These are phyloP conservation scores for Nemania sp. DNA, from an alignment of 2,329 filamentous ascomycete species.

Conservation along the genomic window DNA sequence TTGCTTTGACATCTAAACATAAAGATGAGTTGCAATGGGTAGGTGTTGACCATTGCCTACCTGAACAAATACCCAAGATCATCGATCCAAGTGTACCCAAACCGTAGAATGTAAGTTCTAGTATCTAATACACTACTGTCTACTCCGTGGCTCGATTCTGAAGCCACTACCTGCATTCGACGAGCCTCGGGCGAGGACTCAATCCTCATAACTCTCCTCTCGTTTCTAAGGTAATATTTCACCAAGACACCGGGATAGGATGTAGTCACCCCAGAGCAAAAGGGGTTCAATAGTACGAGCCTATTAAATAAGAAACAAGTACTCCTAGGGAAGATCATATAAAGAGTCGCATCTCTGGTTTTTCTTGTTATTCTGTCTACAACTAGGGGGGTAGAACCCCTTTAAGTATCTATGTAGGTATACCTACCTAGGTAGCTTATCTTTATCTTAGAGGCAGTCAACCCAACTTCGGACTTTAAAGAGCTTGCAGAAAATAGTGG, in stretches of 20 bases:
- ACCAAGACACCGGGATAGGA: neutral
- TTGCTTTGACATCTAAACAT: too few relatives aligned
- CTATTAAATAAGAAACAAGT: neutral
- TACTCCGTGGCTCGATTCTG: too few relatives aligned
- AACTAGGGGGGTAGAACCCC: neutral
- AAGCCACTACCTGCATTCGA: too few relatives aligned
- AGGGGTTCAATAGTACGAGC: neutral
- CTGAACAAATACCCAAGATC: too few relatives aligned
- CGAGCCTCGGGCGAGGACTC: too few relatives aligned
- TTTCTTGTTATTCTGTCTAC: neutral
- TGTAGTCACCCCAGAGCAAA: neutral
- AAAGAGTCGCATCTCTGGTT: neutral
- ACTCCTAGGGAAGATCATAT: neutral
- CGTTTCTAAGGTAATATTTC: too few relatives aligned
- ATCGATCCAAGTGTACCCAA: too few relatives aligned
- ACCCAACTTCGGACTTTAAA: slow-evolving; percentile 23
- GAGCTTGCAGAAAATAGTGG: slow-evolving; percentile 41
- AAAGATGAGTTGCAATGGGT: too few relatives aligned
- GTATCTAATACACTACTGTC: too few relatives aligned
- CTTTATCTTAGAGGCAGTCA: neutral
- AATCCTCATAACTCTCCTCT: too few relatives aligned
- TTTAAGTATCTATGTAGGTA: neutral
- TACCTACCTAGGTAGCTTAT: neutral
- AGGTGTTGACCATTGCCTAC: too few relatives aligned
- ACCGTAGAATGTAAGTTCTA: too few relatives aligned